Conservation (phyloP, 352 stramenopile species). For the Globisporangium rhizosaccharum region DNA sequence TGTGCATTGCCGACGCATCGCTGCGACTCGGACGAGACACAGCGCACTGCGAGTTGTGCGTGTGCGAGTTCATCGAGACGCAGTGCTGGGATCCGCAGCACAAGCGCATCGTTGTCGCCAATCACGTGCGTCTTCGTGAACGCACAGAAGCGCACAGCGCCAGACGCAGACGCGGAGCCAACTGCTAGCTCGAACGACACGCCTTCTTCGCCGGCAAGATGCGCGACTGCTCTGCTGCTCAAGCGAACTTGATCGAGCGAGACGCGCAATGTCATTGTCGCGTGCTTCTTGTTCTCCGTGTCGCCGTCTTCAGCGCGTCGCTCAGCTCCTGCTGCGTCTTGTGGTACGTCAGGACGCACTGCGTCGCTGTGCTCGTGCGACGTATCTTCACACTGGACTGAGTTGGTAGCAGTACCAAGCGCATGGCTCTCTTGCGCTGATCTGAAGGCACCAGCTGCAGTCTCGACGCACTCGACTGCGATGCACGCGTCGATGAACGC, state of each 20-base stretch:
- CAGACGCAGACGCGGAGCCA: conserved; percentile 16
- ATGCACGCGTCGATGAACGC: conserved; percentile 28
- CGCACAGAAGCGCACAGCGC: conserved; percentile 24
- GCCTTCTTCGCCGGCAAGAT: conserved; percentile 28
- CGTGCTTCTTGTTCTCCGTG: too few relatives aligned
- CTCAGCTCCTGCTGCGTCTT: too few relatives aligned
- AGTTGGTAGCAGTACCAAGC: neutral
- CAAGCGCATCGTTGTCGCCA: conserved; percentile 21
- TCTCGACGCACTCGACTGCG: conserved; percentile 18
- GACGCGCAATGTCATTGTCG: conserved; percentile 7
- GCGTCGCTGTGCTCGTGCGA: neutral
- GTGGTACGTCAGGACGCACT: neutral
- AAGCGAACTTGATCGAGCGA: conserved; percentile 34
- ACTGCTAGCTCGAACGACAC: conserved; percentile 31
- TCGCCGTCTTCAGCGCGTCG: too few relatives aligned
- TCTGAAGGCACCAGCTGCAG: neutral
- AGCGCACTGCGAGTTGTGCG: conserved; percentile 16
- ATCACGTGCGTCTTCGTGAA: conserved; percentile 36
- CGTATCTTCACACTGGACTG: neutral
- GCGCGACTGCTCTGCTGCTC: conserved; percentile 13
- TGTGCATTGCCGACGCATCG: conserved; percentile 1
- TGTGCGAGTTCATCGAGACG: conserved; percentile 2
- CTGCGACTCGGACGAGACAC: conserved; percentile 14
- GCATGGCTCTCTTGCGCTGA: too few relatives aligned
- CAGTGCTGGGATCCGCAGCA: conserved; percentile 3